Percentiles rank a stretch among this genome's conserved stretches.
These are phyloP conservation scores for Apiotrichum gamsii DNA, from an alignment of 1,284 basidiomycete species.

Conservation along the genomic window DNA sequence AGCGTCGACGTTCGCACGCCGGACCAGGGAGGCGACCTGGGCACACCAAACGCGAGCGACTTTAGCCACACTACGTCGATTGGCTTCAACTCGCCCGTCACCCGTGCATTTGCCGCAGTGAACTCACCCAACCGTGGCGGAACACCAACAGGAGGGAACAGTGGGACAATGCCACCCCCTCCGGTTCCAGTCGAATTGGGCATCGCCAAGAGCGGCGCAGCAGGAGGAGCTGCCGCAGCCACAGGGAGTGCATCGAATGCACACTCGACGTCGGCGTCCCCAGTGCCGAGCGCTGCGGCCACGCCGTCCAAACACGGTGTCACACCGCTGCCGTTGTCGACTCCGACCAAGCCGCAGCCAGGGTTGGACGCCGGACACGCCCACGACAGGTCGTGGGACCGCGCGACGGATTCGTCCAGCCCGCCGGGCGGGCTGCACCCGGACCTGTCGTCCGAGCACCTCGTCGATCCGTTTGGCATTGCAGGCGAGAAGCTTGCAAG, in stretches of 20 bases:
- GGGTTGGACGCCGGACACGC: slow-evolving; percentile 2
- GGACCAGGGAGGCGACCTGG: no score
- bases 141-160: no score
- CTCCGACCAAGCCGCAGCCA: slow-evolving; percentile 2
- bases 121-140: no score
- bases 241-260: no score
- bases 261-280: background rate
- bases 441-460: slow-evolving; percentile 16
- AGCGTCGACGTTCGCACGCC: background rate
- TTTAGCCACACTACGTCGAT: no score
- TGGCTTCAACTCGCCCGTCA: no score
- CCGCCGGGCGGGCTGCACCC: slow-evolving; percentile 9
- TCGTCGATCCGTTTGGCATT: slow-evolving; percentile 8
- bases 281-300: background rate
- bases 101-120: no score
- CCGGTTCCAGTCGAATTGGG: background rate
- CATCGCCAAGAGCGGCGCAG: background rate
- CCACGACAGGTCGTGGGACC: slow-evolving; percentile 5
- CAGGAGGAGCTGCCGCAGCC: background rate
- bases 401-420: slow-evolving; percentile 8
- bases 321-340: slow-evolving; percentile 1
- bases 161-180: no score
- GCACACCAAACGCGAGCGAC: slow-evolving; percentile 4
- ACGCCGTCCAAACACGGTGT: background rate
- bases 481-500: slow-evolving; percentile 5